These are phyloP conservation scores for Glebionis coronaria DNA, from an alignment of 129 eudicot species.

Conservation along the genomic window DNA sequence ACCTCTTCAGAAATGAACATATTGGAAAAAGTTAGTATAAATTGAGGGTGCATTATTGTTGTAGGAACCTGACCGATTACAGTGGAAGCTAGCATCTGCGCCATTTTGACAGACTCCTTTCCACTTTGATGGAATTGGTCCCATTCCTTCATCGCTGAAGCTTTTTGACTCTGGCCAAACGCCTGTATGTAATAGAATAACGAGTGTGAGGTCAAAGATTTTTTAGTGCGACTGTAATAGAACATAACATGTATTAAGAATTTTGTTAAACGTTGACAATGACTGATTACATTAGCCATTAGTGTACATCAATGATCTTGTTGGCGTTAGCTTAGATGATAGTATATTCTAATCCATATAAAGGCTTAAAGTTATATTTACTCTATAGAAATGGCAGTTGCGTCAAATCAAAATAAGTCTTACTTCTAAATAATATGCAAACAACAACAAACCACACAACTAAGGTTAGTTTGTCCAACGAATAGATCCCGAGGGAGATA, in stretches of 20 bases:
- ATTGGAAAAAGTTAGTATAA: neutral
- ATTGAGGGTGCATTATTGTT: conserved; percentile 8
- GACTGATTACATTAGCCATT: neutral
- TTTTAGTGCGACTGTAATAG: conserved; percentile 11
- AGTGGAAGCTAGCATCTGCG: conserved; percentile 54
- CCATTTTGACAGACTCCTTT: conserved; percentile 75
- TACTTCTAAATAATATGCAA: too few relatives aligned
- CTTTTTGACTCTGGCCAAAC: conserved; percentile 96
- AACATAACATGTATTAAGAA: neutral
- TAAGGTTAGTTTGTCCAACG: too few relatives aligned
- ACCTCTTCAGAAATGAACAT: too few relatives aligned
- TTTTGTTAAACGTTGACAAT: conserved; percentile 4
- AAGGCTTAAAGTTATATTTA: neutral
- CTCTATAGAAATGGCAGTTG: neutral
- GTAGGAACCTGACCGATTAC: conserved; percentile 72
- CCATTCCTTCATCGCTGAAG: conserved; percentile 76
- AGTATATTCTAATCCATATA: neutral
- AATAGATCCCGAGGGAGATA: too few relatives aligned
- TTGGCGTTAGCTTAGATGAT: conserved; percentile 8
- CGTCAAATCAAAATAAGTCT: neutral
- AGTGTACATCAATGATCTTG: neutral
- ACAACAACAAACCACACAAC: too few relatives aligned
- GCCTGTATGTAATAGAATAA: conserved; percentile 42
- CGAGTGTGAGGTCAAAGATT: conserved; percentile 15
- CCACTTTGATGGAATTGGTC: conserved; percentile 87